Base-by-base conservation (phyloP, 106 monocot species). In the Agapanthus africanus region DNA sequence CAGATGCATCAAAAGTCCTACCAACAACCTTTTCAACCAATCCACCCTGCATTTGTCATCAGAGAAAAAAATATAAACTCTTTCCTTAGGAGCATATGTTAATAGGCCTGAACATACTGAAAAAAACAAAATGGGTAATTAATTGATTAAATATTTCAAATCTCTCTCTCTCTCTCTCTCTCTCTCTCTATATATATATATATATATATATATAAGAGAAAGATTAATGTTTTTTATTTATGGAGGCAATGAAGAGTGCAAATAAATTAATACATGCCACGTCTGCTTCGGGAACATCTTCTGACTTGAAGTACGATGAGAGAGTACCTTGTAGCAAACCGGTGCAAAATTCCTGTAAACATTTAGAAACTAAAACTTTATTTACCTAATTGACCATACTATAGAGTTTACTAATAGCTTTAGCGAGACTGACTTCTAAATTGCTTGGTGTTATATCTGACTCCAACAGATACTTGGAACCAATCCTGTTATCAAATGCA, bases 401-500 rank as follows among this genome's bases (percentile, higher is more conserved):
- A n/a, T n/a, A n/a, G 33, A 67, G 13, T 15, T 65, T 14, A 47
- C 39, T 49, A 39, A 34, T 4, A 49, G 28, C 4, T 36, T n/a
- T 16, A 39, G 3, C 11, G 65, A 28, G 30, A 77, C 74, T 27
- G 83, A 90, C 99, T 41, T 93, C 83, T 69, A 99, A 70, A 65
- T 81, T 90, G 37, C 31, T 66, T 56, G 60, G 19, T 27, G 90
- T 82, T 65, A 79, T 40, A 71, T 99, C 87, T 34, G 79, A 77
- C 73, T 99, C 90, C 72, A 99, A 61, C 68, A 92, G 66, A 71
- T 93, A 83, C 68, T 99, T 99, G 32, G 79, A 78, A 37, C 87
- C 90, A 67, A 71, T 61, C 38, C 70, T 92, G 68, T 84, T 93
- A 81, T 99, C 87, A 85, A 99, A 99, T 66, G 93, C 92, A 77